Evolutionary conservation across 768 basidiomycete species (phyloP), one percentile per base, ranked within the genome.

Genomic region (Tulasnella sp.): DNA sequence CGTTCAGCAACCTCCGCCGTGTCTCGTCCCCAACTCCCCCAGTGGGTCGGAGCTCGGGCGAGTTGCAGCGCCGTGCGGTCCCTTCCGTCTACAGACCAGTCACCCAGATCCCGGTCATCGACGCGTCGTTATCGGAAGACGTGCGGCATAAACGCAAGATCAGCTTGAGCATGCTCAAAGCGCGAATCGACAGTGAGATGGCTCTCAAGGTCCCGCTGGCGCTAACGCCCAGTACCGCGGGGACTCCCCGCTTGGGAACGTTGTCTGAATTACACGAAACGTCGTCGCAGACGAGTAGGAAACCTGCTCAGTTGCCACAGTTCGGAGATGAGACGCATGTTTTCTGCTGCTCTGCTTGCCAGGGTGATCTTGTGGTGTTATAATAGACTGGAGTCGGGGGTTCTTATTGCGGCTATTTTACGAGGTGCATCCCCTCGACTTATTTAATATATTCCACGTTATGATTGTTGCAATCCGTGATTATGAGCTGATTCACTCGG

Each of bases 281-380:
- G 52, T 67, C 41, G 40, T 72, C 63, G 16, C 67, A 65, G 14
- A 8, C 26, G 14, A 65, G 14, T 17, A 44, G 39, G 22, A 36
- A 76, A 75, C 59, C 42, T 37, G n/a, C 37, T 62, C 40, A 87
- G 89, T 29, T 59, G 67, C 84, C 90, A 3, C 91, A 92, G 77
- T 94, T 93, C 78, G 81, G 93, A 81, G 92, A 94, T 76, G 92
- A 94, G 76, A 88, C 91, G 34, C 92, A 94, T 78, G 86, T 94
- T 19, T 94, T 94, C 81, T 94, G 92, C 91, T 94, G 92, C 81
- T 85, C 88, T 77, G 87, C 90, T 22, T 94, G 92, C 83, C 83
- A 81, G 65, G 92, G 92, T 63, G 92, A 94, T 79, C 80, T 94
- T 44, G 90, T 94, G 44, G 87, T 94, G 74, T 80, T 94, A 73